phyloP scores from a whole-genome alignment of 2,329 filamentous ascomycete species.

The Ilyonectria destructans region DNA sequence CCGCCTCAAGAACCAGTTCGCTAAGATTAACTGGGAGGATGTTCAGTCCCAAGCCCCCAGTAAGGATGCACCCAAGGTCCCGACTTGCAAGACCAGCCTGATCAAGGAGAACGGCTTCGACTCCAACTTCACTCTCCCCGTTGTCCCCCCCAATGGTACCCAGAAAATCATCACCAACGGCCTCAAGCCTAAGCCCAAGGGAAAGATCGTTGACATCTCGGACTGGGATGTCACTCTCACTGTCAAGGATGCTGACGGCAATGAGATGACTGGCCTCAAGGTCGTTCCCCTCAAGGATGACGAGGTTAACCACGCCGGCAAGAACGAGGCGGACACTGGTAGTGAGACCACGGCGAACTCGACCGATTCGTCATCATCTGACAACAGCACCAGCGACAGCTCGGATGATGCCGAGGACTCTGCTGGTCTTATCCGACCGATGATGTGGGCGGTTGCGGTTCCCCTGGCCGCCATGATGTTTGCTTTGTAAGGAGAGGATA shows the following conservation, averaged over 20 bases:
- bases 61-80: constrained; percentile 66
- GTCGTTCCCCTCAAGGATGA: constrained; percentile 64
- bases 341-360: constrained; percentile 42
- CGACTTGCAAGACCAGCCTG: constrained; percentile 76
- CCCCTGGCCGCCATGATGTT: constrained; percentile 56
- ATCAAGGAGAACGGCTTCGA: constrained; percentile 80
- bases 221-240: constrained; percentile 71
- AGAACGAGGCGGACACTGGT: constrained; percentile 58
- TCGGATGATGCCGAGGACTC: constrained; percentile 48
- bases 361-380: constrained; percentile 38
- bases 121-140: constrained; percentile 85
- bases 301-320: constrained; percentile 63
- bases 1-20: constrained; percentile 83
- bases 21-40: constrained; percentile 79
- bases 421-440: constrained; percentile 50
- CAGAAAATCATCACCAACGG: constrained; percentile 84
- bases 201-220: constrained; percentile 79
- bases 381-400: constrained; percentile 38
- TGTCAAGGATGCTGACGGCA: constrained; percentile 61
- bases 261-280: constrained; percentile 61
- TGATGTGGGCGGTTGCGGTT: constrained; percentile 53
- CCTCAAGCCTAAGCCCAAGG: constrained; percentile 74
- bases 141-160: constrained; percentile 74
- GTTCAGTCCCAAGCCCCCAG: constrained; percentile 76
- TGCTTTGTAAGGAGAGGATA: constrained; percentile 45